A percentile compares a stretch with the other conserved stretches of the same genome.
phyloP scores from a whole-genome alignment of 768 basidiomycete species.

The Kwoniella europaea region DNA sequence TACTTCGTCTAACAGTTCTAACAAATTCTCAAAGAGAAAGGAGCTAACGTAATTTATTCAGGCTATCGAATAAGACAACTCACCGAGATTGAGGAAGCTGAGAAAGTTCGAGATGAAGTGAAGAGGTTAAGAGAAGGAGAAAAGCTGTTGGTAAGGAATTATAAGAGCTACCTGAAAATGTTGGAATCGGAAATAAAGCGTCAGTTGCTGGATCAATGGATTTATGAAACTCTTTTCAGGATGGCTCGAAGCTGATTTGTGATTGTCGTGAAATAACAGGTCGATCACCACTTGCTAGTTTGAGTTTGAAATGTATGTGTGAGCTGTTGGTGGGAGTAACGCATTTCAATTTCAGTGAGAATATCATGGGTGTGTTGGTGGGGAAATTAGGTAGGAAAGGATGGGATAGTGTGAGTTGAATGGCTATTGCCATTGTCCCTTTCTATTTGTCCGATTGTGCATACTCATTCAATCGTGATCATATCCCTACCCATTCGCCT shows the following conservation, averaged over 20 bases:
- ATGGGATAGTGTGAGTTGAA: constrained; percentile 78
- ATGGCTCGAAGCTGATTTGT: no score
- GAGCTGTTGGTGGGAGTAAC: constrained; percentile 78
- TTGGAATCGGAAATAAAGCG: constrained; percentile 89
- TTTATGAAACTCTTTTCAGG: no score
- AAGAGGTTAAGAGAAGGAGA: constrained; percentile 90
- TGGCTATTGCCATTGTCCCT: neutral
- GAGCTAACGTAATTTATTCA: neutral
- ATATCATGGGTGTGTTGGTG: constrained; percentile 86
- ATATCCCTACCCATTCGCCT: neutral
- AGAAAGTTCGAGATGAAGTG: constrained; percentile 94
- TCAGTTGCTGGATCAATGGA: constrained; percentile 42
- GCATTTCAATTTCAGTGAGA: constrained; percentile 95
- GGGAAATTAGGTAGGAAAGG: constrained; percentile 79
- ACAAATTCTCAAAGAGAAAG: no score
- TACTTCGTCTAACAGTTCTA: no score
- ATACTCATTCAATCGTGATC: neutral
- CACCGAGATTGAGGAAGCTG: constrained; percentile 85
- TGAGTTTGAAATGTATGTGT: constrained; percentile 84
- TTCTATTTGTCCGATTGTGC: neutral
- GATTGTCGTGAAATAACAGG: constrained; percentile 26
- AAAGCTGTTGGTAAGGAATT: constrained; percentile 83
- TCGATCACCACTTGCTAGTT: constrained; percentile 61
- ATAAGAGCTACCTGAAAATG: constrained; percentile 83
- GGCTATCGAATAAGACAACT: constrained; percentile 85